Evolutionary conservation across 331 rosid genomes (phyloP).

Genomic region (Saraca asoca): DNA sequence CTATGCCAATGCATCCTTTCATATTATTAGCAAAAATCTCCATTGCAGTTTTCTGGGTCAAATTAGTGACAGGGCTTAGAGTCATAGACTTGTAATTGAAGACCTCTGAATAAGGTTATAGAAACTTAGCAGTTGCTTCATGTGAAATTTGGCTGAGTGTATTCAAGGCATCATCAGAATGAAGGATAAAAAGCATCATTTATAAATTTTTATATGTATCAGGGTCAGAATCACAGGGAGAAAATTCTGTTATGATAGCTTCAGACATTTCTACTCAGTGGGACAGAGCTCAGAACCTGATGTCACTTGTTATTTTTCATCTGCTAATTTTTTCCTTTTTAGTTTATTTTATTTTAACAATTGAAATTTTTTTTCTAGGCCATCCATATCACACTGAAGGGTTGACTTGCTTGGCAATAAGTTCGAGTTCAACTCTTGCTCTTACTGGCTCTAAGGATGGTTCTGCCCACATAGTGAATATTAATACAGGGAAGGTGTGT

Average conservation of each 20-base stretch:
- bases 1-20: no score
- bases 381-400: constrained; percentile 82
- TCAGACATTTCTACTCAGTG: no score
- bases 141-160: no score
- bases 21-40: no score
- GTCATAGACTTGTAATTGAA: no score
- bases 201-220: constrained; percentile 10
- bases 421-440: constrained; percentile 72
- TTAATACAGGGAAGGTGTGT: constrained; percentile 74
- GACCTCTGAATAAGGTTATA: no score
- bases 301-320: no score
- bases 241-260: constrained; percentile 20
- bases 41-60: no score
- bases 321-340: not conserved
- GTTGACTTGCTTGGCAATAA: constrained; percentile 80
- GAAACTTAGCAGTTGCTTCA: no score
- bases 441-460: constrained; percentile 86
- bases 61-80: no score
- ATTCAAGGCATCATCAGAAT: no score
- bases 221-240: constrained; percentile 10
- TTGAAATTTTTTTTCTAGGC: constrained; percentile 49
- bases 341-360: constrained; percentile 28
- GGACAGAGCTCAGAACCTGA: no score
- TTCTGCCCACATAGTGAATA: constrained; percentile 73
- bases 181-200: not conserved